Evolutionary conservation across 2,329 filamentous ascomycete species (phyloP), one percentile per base, ranked within the genome.

Genomic region (Cladosporium oxysporum): DNA sequence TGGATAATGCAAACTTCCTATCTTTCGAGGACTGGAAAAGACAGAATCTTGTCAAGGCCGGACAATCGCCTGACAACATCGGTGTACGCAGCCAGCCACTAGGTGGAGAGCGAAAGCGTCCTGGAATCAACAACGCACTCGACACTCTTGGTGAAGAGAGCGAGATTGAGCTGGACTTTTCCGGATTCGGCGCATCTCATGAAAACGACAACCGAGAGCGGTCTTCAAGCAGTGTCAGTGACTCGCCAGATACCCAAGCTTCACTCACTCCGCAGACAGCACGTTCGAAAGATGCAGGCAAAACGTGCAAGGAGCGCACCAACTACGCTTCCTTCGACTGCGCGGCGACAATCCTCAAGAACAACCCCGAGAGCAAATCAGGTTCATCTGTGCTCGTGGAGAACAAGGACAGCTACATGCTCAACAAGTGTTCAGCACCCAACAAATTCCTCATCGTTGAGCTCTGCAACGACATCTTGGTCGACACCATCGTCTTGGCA

Each of bases 11-110:
- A 55, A 90, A 93, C 7, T 98, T 98, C 77, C 88, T 98, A 72
- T 97, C 95, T 0, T 99, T 99, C 72, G 95, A 98, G 76, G 94
- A 98, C 73, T 99, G 95, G 95, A 98, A 97, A 80, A 92, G 90
- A 74, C 91, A 93, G 82, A 97, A 96, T 80, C 81, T 98, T 21
- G 91, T 90, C 61, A 91, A 92, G 75, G 90, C 88, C 3, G 94
- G 92, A 14, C 94, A 97, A 74, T 92, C 82, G 75, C 91, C 80
- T 70, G 91, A 85, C 78, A 88, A 85, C 78, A 84, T 85, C 75
- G 91, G 81, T 76, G 76, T 76, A 26, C 83, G 84, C 52, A 81
- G 78, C 67, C 58, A 66, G 23, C n/a, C 50, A n/a, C 11, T 58
- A 8, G 28, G 49, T n/a, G 85, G 83, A 69, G 82, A 82, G 53